Percentiles rank a stretch among this genome's conserved stretches.
Evolutionary conservation across 2,329 filamentous ascomycete species (phyloP).

Genomic region (Truncatella angustata): DNA sequence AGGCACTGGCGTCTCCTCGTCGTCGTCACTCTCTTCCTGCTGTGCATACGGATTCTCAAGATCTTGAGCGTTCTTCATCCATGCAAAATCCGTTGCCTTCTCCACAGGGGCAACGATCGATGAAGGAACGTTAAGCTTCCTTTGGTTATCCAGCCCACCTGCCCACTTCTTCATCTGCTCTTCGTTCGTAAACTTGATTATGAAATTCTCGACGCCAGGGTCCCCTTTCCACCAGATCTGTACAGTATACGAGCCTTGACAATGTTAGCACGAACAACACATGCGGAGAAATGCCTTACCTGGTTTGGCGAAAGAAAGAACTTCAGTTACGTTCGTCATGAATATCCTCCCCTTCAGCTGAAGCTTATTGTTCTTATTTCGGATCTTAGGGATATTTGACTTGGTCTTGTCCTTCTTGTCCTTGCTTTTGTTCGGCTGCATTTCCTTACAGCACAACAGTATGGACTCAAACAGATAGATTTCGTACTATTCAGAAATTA

Average conservation of each 20-base stretch:
- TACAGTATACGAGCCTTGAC: conserved; percentile 81
- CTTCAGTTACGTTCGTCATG: conserved; percentile 97
- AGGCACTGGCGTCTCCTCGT: conserved; percentile 41
- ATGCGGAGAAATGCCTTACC: conserved; percentile 52
- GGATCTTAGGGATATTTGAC: conserved; percentile 53
- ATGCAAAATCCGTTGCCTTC: conserved; percentile 72
- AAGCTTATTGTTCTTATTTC: conserved; percentile 72
- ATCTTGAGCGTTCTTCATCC: conserved; percentile 65
- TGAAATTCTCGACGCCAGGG: conserved; percentile 91
- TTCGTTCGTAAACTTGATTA: conserved; percentile 90
- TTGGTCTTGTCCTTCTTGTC: conserved; percentile 70
- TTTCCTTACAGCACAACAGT: conserved; percentile 93
- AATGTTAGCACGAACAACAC: conserved; percentile 24
- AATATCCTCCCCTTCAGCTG: conserved; percentile 97
- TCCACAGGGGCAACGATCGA: conserved; percentile 45
- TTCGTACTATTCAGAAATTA: conserved; percentile 66
- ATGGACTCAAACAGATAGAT: conserved; percentile 97
- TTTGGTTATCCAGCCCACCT: conserved; percentile 72
- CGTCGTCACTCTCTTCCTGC: conserved; percentile 62
- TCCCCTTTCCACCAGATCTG: conserved; percentile 99
- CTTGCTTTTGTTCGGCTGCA: conserved; percentile 78
- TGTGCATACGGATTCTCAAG: conserved; percentile 81
- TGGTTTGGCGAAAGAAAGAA: conserved; percentile 83
- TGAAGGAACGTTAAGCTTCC: conserved; percentile 58
- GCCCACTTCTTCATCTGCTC: conserved; percentile 94